A percentile compares a stretch with the other conserved stretches of the same genome.
phyloP scores from a whole-genome alignment of 2,329 filamentous ascomycete species.

The Zymoseptoria passerinii region DNA sequence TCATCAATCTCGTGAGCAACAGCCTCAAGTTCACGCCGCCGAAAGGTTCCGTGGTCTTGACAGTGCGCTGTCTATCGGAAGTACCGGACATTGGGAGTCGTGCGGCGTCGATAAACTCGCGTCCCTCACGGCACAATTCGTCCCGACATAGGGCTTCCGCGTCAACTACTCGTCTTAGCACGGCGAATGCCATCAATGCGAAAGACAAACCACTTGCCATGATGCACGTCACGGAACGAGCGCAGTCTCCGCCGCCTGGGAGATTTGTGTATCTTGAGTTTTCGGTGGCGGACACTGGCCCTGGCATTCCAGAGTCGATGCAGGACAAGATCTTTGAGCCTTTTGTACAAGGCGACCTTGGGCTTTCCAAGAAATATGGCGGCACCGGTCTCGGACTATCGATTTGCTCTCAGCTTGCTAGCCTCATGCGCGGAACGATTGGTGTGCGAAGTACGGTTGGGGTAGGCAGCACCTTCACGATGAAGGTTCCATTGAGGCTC shows the following conservation, averaged over 20 bases:
- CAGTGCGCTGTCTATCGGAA: conserved; percentile 65
- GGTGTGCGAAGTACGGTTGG: conserved; percentile 62
- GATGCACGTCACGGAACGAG: background rate
- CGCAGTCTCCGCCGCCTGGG: conserved; percentile 44
- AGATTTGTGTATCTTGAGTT: conserved; percentile 71
- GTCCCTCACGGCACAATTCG: background rate
- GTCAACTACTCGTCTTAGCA: background rate
- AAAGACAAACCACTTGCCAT: background rate
- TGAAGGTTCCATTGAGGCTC: conserved; percentile 73
- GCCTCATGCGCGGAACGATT: conserved; percentile 73
- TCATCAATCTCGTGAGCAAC: conserved; percentile 89
- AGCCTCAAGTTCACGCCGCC: conserved; percentile 81
- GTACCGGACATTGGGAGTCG: conserved; percentile 1
- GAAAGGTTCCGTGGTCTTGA: conserved; percentile 65
- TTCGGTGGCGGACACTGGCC: conserved; percentile 79
- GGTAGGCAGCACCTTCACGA: conserved; percentile 70
- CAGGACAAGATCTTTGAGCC: conserved; percentile 84
- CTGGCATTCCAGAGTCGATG: conserved; percentile 70
- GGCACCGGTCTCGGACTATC: conserved; percentile 82
- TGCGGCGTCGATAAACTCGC: background rate
- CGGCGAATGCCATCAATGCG: background rate
- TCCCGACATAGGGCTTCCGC: background rate
- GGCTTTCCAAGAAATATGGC: conserved; percentile 83
- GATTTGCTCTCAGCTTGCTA: conserved; percentile 80
- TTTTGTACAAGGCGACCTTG: conserved; percentile 83